phyloP scores from a whole-genome alignment of 2,329 filamentous ascomycete species.

The Aspergillus viridinutans region DNA sequence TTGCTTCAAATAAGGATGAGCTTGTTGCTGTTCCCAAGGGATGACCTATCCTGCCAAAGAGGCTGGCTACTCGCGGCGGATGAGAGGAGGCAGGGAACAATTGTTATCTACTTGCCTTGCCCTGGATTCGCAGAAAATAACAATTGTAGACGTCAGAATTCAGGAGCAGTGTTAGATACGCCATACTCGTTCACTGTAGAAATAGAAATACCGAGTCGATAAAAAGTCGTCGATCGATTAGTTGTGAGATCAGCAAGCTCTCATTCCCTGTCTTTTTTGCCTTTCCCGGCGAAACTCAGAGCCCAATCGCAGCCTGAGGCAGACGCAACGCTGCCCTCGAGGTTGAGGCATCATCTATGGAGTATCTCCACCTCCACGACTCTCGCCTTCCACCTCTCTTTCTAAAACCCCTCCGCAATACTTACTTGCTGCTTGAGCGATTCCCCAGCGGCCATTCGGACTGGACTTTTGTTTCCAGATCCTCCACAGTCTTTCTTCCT shows the following conservation, averaged over 20 bases:
- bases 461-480: conserved; percentile 1
- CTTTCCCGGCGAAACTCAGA: not conserved
- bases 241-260: not conserved
- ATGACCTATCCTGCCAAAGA: not conserved
- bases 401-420: not conserved
- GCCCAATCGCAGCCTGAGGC: conserved; percentile 19
- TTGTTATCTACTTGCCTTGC: not conserved
- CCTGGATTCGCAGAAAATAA: not conserved
- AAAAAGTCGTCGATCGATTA: not conserved
- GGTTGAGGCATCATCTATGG: not conserved
- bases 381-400: conserved; percentile 1
- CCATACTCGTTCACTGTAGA: not conserved
- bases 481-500: conserved; percentile 1
- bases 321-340: not conserved
- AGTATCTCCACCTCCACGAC: conserved; percentile 1
- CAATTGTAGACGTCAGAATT: not conserved
- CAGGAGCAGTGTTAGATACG: not conserved
- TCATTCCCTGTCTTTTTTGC: not conserved
- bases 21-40: not conserved
- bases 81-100: not conserved
- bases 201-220: not conserved
- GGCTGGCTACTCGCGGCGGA: no score
- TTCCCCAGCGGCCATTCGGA: conserved; percentile 2
- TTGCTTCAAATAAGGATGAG: not conserved
- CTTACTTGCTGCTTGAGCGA: not conserved